phyloP scores from a whole-genome alignment of 2,329 filamentous ascomycete genomes.

The Pseudogymnoascus sp. region DNA sequence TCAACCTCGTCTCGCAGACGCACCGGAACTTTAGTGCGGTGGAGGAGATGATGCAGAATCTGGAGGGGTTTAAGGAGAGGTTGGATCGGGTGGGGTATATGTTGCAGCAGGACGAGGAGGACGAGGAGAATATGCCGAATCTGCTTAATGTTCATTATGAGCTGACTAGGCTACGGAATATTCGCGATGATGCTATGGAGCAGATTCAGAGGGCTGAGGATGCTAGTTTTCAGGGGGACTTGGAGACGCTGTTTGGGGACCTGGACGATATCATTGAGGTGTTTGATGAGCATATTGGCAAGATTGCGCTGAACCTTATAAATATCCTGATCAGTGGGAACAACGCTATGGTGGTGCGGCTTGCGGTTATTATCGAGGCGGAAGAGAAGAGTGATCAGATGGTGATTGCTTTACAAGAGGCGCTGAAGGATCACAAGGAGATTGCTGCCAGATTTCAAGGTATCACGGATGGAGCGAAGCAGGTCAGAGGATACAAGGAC shows the following conservation, averaged over 20 bases:
- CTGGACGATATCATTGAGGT: constrained; percentile 83
- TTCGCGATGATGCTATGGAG: constrained; percentile 92
- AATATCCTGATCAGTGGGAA: constrained; percentile 80
- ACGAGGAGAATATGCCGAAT: constrained; percentile 86
- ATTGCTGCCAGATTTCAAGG: constrained; percentile 89
- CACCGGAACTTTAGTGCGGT: constrained; percentile 95
- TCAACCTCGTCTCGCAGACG: constrained; percentile 85
- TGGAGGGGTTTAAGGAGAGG: constrained; percentile 78
- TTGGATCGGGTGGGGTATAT: constrained; percentile 69
- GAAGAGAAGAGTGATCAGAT: constrained; percentile 96
- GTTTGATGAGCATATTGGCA: constrained; percentile 92
- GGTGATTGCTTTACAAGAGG: constrained; percentile 84
- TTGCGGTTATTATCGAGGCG: constrained; percentile 87
- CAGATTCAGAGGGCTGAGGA: constrained; percentile 79
- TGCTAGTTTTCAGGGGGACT: constrained; percentile 64
- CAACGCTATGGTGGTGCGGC: constrained; percentile 77
- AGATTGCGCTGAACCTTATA: constrained; percentile 83
- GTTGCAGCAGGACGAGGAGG: constrained; percentile 73
- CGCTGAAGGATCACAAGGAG: constrained; percentile 90
- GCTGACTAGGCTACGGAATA: constrained; percentile 83
- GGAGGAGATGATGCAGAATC: constrained; percentile 82
- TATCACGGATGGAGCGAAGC: constrained; percentile 87
- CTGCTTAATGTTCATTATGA: constrained; percentile 84
- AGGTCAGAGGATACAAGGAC: constrained; percentile 90
- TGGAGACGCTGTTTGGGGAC: constrained; percentile 82